Evolutionary conservation across 148 eudicot species (phyloP).

Genomic region (Rhododendron ovatum): DNA sequence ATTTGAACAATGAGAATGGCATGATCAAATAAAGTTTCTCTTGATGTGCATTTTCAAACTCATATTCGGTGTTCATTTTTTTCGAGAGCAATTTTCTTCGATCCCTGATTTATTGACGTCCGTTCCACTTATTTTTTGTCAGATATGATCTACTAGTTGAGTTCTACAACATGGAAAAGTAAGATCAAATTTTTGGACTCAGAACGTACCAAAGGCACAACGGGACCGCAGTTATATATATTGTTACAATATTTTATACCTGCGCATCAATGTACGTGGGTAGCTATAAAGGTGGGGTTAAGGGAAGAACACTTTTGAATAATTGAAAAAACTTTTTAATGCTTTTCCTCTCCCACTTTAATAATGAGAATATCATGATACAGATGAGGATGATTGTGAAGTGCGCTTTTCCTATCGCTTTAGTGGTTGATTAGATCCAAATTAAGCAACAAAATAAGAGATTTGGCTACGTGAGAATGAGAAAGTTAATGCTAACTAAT

Average conservation of each 20-base stretch:
- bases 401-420: not conserved
- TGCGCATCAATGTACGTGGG: not conserved
- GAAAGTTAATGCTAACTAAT: too few species aligned
- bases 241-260: not conserved
- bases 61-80: not conserved
- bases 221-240: too few species aligned
- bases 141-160: too few species aligned
- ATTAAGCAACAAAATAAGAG: too few species aligned
- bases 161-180: too few species aligned
- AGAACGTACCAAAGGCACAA: too few species aligned
- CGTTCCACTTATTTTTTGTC: too few species aligned
- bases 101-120: too few species aligned
- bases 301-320: not conserved
- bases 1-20: not conserved
- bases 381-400: not conserved
- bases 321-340: not conserved
- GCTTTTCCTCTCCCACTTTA: not conserved
- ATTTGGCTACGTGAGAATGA: too few species aligned
- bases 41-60: not conserved
- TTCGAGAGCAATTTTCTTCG: not conserved
- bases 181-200: too few species aligned
- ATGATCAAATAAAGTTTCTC: not conserved
- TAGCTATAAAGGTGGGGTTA: not conserved
- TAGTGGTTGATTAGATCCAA: not conserved
- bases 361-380: not conserved